These are phyloP conservation scores for Asterochloris sp. DNA, from an alignment of 139 green algal species.

Conservation along the genomic window DNA sequence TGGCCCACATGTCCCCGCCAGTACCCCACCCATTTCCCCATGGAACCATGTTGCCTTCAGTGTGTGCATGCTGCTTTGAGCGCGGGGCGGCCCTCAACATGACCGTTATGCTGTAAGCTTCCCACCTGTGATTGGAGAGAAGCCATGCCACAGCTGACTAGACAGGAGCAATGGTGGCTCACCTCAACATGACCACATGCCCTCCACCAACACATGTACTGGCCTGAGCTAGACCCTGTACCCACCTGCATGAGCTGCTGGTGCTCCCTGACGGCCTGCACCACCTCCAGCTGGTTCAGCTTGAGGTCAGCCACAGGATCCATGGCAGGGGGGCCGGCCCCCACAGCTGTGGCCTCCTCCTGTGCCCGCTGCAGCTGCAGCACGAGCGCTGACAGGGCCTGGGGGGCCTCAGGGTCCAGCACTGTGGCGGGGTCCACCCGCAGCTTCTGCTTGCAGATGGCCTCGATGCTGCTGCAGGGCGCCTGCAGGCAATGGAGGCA, in stretches of 20 bases:
- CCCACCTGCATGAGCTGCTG: constrained; percentile 23
- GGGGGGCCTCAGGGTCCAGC: constrained; percentile 26
- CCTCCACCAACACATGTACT: too few species aligned
- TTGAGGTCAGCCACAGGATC: constrained; percentile 38
- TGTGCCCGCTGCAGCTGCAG: constrained; percentile 28
- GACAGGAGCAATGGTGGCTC: too few species aligned
- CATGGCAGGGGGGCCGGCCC: constrained; percentile 17
- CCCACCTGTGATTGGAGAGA: too few species aligned
- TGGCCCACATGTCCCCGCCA: too few species aligned
- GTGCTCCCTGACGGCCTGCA: constrained; percentile 18
- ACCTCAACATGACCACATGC: too few species aligned
- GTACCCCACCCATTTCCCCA: too few species aligned
- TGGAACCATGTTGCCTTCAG: too few species aligned
- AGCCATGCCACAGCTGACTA: too few species aligned
- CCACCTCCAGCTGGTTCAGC: constrained; percentile 35
- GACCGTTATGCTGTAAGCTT: too few species aligned
- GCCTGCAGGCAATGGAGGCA: constrained; percentile 2
- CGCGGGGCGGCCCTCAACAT: too few species aligned
- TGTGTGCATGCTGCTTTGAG: too few species aligned
- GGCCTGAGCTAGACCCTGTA: neutral
- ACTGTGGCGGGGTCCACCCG: constrained; percentile 42
- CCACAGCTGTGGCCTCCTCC: constrained; percentile 23
- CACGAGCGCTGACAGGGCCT: constrained; percentile 31
- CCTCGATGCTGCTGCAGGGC: constrained; percentile 31
- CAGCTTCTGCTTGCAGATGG: constrained; percentile 61